Evolutionary conservation across 2,329 filamentous ascomycete species (phyloP).

Genomic region (Epichloe brachyelytri): DNA sequence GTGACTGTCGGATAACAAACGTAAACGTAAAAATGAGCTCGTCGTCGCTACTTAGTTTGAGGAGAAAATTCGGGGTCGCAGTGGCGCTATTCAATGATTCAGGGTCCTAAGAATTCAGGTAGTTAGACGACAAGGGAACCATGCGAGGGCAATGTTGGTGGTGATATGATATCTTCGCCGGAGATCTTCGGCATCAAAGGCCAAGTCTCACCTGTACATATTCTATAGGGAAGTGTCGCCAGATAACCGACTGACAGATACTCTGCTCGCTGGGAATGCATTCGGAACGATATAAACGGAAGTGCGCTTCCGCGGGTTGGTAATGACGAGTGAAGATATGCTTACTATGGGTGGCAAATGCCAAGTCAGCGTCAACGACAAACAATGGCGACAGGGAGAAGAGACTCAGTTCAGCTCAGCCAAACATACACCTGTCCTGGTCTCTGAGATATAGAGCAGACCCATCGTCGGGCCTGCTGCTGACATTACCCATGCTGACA

Average conservation of each 20-base stretch:
- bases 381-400: constrained; percentile 7
- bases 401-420: constrained; percentile 2
- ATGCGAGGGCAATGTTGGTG: background rate
- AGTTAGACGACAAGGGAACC: constrained; percentile 1
- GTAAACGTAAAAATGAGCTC: constrained; percentile 89
- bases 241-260: constrained; percentile 56
- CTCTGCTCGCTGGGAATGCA: constrained; percentile 70
- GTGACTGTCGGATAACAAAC: constrained; percentile 57
- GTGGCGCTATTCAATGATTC: constrained; percentile 39
- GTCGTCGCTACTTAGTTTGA: constrained; percentile 81
- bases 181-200: constrained; percentile 8
- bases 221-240: constrained; percentile 71
- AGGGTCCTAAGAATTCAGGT: constrained; percentile 49
- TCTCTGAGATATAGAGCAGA: constrained; percentile 74
- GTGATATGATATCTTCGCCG: background rate
- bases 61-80: constrained; percentile 57
- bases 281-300: constrained; percentile 73
- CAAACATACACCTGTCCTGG: constrained; percentile 69
- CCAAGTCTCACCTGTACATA: constrained; percentile 65
- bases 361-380: constrained; percentile 2
- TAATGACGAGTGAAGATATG: constrained; percentile 71
- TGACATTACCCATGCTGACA: constrained; percentile 76
- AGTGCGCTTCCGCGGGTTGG: constrained; percentile 64
- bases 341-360: constrained; percentile 47
- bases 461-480: constrained; percentile 77